Evolutionary conservation across 768 basidiomycete species (phyloP).

Genomic region (Termitomyces sp.): DNA sequence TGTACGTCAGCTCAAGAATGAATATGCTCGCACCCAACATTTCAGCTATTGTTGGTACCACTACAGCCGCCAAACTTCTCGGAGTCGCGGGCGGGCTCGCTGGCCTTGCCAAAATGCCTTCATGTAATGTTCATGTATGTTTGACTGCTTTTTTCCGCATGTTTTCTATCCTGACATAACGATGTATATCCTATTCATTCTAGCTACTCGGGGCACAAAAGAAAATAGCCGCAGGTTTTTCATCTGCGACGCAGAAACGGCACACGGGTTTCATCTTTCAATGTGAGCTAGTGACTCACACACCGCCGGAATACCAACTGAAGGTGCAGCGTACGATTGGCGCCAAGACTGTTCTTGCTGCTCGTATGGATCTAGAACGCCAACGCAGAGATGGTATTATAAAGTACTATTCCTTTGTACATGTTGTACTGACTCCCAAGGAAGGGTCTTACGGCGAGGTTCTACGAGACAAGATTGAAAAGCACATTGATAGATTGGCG

Average conservation of each 20-base stretch:
- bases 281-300: constrained; percentile 79
- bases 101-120: constrained; percentile 89
- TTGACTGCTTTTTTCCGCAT: neutral
- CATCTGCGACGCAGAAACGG: constrained; percentile 76
- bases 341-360: constrained; percentile 86
- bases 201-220: constrained; percentile 92
- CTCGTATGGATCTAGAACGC: constrained; percentile 91
- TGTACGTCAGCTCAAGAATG: constrained; percentile 99
- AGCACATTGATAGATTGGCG: constrained; percentile 84
- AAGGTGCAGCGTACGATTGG: constrained; percentile 93
- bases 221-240: constrained; percentile 92
- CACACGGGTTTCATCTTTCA: constrained; percentile 98
- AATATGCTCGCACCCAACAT: constrained; percentile 97
- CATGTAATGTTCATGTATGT: constrained; percentile 91
- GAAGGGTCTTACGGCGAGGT: constrained; percentile 75
- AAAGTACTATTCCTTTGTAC: neutral
- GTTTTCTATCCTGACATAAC: neutral
- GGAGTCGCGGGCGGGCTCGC: constrained; percentile 94
- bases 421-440: neutral
- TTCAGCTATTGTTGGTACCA: constrained; percentile 97
- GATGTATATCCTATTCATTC: neutral
- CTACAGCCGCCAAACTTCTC: constrained; percentile 95
- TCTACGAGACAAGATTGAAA: constrained; percentile 86
- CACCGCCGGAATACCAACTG: constrained; percentile 85
- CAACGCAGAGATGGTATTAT: constrained; percentile 70